Evolutionary conservation across 495 filamentous ascomycete species (phyloP).

Genomic region (Trichoderma parareesei): DNA sequence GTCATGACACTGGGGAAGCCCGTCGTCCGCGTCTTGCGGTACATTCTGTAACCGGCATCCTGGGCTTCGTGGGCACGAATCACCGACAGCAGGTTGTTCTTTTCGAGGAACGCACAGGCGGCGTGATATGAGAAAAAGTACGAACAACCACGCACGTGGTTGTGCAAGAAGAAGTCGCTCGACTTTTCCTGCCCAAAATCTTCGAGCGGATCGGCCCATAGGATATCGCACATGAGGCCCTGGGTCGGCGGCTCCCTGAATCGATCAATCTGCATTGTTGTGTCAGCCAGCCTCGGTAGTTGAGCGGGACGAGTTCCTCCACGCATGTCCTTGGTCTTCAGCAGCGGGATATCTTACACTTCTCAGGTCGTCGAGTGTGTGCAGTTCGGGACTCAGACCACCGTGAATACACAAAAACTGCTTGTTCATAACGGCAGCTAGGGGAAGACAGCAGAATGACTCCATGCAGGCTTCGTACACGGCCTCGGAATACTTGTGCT

Average conservation of each 20-base stretch:
- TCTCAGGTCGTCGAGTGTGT: conserved; percentile 90
- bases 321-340: neutral
- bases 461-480: conserved; percentile 98
- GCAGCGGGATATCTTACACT: conserved; percentile 44
- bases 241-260: conserved; percentile 97
- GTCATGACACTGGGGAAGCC: conserved; percentile 99
- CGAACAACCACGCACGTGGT: conserved; percentile 95
- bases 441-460: conserved; percentile 87
- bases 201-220: conserved; percentile 98
- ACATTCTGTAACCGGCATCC: conserved; percentile 98
- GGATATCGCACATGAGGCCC: conserved; percentile 96
- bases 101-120: conserved; percentile 96
- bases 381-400: conserved; percentile 88
- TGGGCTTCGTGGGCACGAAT: conserved; percentile 99
- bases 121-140: conserved; percentile 99
- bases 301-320: no score
- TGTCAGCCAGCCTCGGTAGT: neutral
- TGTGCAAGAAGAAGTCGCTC: conserved; percentile 93
- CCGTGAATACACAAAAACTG: conserved; percentile 98
- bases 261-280: conserved; percentile 68
- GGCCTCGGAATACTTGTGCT: conserved; percentile 95
- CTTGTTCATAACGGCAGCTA: conserved; percentile 99
- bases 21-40: conserved; percentile 93
- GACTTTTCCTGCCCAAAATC: conserved; percentile 99
- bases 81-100: conserved; percentile 95